Evolutionary conservation across 257 asterid species (phyloP).

Genomic region (Capsicum rhomboideum): DNA sequence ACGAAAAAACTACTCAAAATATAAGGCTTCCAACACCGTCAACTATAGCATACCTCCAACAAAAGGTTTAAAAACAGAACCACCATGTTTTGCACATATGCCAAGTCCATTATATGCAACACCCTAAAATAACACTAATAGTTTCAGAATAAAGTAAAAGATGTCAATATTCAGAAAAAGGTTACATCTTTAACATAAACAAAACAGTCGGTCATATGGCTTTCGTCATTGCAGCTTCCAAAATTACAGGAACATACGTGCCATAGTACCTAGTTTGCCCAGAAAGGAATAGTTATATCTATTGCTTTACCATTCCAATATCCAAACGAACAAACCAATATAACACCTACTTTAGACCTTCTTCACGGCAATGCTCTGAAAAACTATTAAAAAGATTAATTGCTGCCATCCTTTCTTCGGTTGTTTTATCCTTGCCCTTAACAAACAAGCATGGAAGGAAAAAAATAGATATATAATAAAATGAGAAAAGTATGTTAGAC

Average conservation of each 20-base stretch:
- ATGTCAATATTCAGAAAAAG: no score
- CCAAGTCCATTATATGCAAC: slow-evolving; percentile 94
- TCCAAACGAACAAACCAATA: not conserved
- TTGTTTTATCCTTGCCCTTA: no score
- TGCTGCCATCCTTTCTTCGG: slow-evolving; percentile 89
- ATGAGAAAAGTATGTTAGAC: no score
- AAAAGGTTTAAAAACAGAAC: slow-evolving; percentile 70
- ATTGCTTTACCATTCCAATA: not conserved
- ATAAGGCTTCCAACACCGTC: no score
- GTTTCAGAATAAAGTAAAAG: no score
- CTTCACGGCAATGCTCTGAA: slow-evolving; percentile 86
- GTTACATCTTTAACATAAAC: not conserved
- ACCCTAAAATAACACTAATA: slow-evolving; percentile 40
- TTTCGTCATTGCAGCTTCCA: slow-evolving; percentile 94
- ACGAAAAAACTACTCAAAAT: no score
- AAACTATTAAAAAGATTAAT: slow-evolving; percentile 92
- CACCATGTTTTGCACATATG: slow-evolving; percentile 81
- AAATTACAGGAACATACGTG: slow-evolving; percentile 74
- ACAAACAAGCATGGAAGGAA: no score
- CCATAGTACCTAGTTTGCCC: slow-evolving; percentile 62
- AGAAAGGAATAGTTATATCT: not conserved
- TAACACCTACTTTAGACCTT: slow-evolving; percentile 53
- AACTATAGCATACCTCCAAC: slow-evolving; percentile 84
- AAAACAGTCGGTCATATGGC: slow-evolving; percentile 86
- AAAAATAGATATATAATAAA: no score